phyloP scores from a whole-genome alignment of 345 rosid genomes.

The Citrus mangshanensis region DNA sequence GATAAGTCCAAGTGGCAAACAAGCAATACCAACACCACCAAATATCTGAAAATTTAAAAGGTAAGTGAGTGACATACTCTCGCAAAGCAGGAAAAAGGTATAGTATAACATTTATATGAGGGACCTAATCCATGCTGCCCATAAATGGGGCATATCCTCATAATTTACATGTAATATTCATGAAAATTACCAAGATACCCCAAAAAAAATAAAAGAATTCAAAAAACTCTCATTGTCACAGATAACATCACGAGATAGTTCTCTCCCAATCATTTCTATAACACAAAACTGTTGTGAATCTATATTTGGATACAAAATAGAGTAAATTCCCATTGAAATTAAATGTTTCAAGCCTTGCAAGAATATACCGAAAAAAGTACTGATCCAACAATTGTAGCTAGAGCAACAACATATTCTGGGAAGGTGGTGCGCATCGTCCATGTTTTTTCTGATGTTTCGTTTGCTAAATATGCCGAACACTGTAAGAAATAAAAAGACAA shows the following conservation, averaged over 20 bases:
- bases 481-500: constrained; percentile 26
- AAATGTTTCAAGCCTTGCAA: constrained; percentile 4
- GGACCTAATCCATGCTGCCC: neutral
- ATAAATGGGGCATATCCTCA: neutral
- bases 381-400: constrained; percentile 93
- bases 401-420: constrained; percentile 99
- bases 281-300: neutral
- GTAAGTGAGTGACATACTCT: constrained; percentile 1
- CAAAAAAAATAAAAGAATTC: too few relatives aligned
- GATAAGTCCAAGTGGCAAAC: constrained; percentile 91
- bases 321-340: neutral
- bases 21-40: constrained; percentile 98
- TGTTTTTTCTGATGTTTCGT: constrained; percentile 77
- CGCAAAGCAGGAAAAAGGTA: neutral
- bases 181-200: neutral
- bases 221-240: neutral
- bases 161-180: neutral
- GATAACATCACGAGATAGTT: neutral
- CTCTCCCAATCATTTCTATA: neutral
- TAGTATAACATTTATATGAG: neutral
- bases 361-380: constrained; percentile 82
- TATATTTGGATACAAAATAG: neutral
- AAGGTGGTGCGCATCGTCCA: constrained; percentile 95
- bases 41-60: constrained; percentile 59
- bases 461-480: constrained; percentile 81